Percentiles rank a stretch among this genome's conserved stretches.
Evolutionary conservation across 202 grass and related monocot species (phyloP).

Genomic region (Setaria italica): DNA sequence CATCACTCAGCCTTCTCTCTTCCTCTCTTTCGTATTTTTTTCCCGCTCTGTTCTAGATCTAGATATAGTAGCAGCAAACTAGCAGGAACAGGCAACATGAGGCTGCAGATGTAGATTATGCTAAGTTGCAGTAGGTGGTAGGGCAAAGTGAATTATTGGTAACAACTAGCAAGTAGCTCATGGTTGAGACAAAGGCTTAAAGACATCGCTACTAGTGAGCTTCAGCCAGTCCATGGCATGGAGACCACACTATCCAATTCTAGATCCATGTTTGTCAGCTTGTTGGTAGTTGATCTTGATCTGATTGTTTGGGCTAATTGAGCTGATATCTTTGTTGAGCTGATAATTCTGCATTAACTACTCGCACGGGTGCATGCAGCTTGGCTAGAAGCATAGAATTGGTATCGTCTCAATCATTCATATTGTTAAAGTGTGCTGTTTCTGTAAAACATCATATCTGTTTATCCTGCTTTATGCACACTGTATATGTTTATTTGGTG

Average conservation of each 20-base stretch:
- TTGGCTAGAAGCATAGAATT: slow-evolving; percentile 6
- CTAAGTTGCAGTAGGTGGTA: no score
- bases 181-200: not conserved
- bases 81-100: not conserved
- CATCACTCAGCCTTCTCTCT: not conserved
- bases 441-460: slow-evolving; percentile 21
- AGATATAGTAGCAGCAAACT: not conserved
- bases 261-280: slow-evolving; percentile 1
- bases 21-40: not conserved
- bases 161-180: not conserved
- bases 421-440: slow-evolving; percentile 27
- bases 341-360: slow-evolving; percentile 1
- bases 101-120: not conserved
- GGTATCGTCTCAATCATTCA: slow-evolving; percentile 8
- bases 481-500: slow-evolving; percentile 11
- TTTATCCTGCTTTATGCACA: slow-evolving; percentile 9
- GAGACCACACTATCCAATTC: not conserved
- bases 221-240: not conserved
- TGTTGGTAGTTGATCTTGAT: slow-evolving; percentile 26
- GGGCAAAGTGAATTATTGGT: no score
- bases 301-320: slow-evolving; percentile 19
- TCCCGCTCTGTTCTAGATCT: not conserved
- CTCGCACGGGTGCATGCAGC: not conserved
- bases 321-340: slow-evolving; percentile 1
- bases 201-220: not conserved